phyloP scores from a whole-genome alignment of 129 eudicot genomes.

The Gnaphalium uliginosum region DNA sequence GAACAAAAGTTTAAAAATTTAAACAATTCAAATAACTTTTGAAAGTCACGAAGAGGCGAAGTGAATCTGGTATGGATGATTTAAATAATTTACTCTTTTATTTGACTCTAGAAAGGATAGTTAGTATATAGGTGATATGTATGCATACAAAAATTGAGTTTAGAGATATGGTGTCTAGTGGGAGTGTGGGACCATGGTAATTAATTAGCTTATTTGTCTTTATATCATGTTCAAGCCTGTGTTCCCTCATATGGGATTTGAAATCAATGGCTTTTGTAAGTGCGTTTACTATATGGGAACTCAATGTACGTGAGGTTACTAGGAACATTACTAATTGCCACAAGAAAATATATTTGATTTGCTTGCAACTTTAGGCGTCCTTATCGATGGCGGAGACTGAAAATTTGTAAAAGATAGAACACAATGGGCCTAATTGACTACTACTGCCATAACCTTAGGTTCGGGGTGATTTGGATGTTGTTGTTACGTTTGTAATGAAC shows the following conservation, averaged over 20 bases:
- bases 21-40: no score
- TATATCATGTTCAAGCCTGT: constrained; percentile 9
- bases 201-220: background rate
- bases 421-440: background rate
- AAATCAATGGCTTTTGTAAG: constrained; percentile 18
- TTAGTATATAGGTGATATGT: background rate
- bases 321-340: constrained; percentile 10
- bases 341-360: constrained; percentile 15
- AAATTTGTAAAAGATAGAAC: no score
- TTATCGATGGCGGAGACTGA: background rate
- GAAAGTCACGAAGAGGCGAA: no score
- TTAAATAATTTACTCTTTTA: no score
- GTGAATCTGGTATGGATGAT: no score
- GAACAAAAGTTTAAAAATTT: no score
- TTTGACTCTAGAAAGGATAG: no score
- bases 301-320: constrained; percentile 2
- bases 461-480: background rate
- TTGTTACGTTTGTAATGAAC: background rate
- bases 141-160: background rate
- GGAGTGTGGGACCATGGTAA: constrained; percentile 4
- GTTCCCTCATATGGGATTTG: constrained; percentile 9
- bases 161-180: background rate
- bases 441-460: background rate
- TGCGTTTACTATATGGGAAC: background rate
- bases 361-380: constrained; percentile 5